These are phyloP conservation scores for Dryas integrifolia DNA, from an alignment of 331 rosid species.

Conservation along the genomic window DNA sequence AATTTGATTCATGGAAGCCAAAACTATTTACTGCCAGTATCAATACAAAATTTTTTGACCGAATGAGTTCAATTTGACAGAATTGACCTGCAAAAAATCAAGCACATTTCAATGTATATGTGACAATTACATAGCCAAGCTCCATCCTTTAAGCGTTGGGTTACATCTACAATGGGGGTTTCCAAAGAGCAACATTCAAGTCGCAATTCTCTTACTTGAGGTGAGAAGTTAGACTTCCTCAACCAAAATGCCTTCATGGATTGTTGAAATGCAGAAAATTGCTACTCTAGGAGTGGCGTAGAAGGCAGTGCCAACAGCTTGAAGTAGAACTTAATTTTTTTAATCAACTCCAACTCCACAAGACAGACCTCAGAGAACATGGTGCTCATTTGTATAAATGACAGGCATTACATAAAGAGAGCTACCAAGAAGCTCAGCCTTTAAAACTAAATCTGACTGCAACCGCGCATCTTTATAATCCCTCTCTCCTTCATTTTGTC, in stretches of 20 bases:
- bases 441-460: conserved; percentile 46
- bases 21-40: neutral
- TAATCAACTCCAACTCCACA: neutral
- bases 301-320: neutral
- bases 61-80: neutral
- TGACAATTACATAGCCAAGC: neutral
- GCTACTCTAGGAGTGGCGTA: neutral
- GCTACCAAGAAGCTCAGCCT: conserved; percentile 22
- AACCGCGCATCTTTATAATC: conserved; percentile 55
- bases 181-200: neutral
- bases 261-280: neutral
- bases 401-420: conserved; percentile 5
- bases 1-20: neutral
- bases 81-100: neutral
- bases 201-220: neutral
- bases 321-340: neutral
- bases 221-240: neutral
- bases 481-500: conserved; percentile 58
- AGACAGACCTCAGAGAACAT: neutral
- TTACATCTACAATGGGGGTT: neutral
- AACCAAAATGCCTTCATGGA: neutral
- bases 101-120: neutral
- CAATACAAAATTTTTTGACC: neutral
- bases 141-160: neutral
- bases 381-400: neutral